A percentile compares a stretch with the other conserved stretches of the same genome.
phyloP scores from a whole-genome alignment of 495 filamentous ascomycete genomes.

The Aspergillus wentii region DNA sequence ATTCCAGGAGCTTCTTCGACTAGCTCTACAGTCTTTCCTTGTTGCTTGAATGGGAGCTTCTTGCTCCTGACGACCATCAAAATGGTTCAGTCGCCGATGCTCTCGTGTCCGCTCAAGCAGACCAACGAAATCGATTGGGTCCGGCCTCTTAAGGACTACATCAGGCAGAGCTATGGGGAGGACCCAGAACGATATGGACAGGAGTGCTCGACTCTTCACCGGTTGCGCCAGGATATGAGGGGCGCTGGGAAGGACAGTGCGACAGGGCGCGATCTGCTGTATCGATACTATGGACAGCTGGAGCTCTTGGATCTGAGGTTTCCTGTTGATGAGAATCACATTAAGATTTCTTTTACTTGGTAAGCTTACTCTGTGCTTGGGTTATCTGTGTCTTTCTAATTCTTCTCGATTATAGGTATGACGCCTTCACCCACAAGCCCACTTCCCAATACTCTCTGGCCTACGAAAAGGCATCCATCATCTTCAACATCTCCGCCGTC shows the following conservation, averaged over 20 bases:
- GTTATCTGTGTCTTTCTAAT: no score
- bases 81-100: slow-evolving; percentile 84
- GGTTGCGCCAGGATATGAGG: slow-evolving; percentile 97
- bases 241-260: slow-evolving; percentile 96
- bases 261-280: slow-evolving; percentile 85
- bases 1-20: no score
- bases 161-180: slow-evolving; percentile 88
- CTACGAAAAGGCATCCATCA: slow-evolving; percentile 98
- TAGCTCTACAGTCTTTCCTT: slow-evolving; percentile 5
- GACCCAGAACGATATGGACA: slow-evolving; percentile 92
- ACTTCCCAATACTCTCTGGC: slow-evolving; percentile 95
- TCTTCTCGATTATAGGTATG: slow-evolving; percentile 68
- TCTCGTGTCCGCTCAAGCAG: slow-evolving; percentile 90
- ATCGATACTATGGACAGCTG: slow-evolving; percentile 96
- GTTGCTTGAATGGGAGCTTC: slow-evolving; percentile 35
- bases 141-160: slow-evolving; percentile 86
- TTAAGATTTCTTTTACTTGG: slow-evolving; percentile 99
- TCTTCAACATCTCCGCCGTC: slow-evolving; percentile 98
- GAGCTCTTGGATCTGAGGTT: slow-evolving; percentile 93
- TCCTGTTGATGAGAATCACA: slow-evolving; percentile 96
- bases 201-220: slow-evolving; percentile 93
- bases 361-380: slow-evolving; percentile 47
- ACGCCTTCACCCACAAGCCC: slow-evolving; percentile 95
- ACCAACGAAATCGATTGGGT: slow-evolving; percentile 99
- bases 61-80: slow-evolving; percentile 35